phyloP scores from a whole-genome alignment of 1,284 basidiomycete species.

The Cystobasidium slooffiae region DNA sequence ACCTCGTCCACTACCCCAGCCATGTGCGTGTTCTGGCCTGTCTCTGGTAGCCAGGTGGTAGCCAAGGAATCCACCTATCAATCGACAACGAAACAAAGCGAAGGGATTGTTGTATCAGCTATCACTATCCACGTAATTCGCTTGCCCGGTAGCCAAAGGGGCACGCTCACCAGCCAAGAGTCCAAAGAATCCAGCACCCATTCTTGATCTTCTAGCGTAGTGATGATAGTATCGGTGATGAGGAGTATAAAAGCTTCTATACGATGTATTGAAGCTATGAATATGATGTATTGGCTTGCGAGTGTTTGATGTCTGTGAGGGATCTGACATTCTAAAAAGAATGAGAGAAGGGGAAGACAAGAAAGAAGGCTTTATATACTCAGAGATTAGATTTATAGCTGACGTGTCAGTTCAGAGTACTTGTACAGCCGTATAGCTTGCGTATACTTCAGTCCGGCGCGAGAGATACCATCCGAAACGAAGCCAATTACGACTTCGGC shows the following conservation, averaged over 20 bases:
- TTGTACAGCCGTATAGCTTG: slow-evolving; percentile 6
- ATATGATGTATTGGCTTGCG: slow-evolving; percentile 5
- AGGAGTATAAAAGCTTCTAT: not conserved
- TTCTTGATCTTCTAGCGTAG: slow-evolving; percentile 31
- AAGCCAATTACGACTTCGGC: too few relatives aligned
- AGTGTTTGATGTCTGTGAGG: slow-evolving; percentile 1
- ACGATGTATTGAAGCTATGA: slow-evolving; percentile 6
- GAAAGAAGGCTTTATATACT: not conserved
- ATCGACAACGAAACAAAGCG: not conserved
- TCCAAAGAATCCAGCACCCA: slow-evolving; percentile 35
- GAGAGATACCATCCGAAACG: too few relatives aligned
- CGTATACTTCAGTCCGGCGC: not conserved
- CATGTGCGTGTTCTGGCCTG: not conserved
- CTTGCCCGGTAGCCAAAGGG: too few relatives aligned
- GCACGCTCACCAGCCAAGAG: slow-evolving; percentile 22
- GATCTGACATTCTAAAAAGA: slow-evolving; percentile 4
- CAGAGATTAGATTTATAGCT: not conserved
- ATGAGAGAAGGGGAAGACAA: slow-evolving; percentile 1
- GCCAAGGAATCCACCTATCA: slow-evolving; percentile 36
- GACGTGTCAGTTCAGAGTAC: not conserved
- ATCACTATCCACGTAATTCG: not conserved
- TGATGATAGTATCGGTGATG: slow-evolving; percentile 16
- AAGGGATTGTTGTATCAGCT: not conserved
- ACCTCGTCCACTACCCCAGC: slow-evolving; percentile 24
- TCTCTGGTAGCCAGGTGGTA: slow-evolving; percentile 40